Evolutionary conservation across 768 basidiomycete species (phyloP).

Genomic region (Plicaturopsis crispa): DNA sequence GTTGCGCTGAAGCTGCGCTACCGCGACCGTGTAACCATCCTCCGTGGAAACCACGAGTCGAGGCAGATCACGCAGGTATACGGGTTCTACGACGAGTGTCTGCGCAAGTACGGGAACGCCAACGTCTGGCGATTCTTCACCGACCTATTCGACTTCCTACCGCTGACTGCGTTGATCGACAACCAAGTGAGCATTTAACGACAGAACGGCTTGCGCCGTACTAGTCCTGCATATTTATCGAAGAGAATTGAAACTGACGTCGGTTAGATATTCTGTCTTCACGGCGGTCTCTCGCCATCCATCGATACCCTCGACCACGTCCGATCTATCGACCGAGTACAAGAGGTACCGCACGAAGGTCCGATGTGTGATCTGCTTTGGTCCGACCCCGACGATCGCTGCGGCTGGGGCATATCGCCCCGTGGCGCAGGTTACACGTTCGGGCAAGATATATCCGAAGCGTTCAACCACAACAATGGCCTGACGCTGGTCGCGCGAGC

Average conservation of each 20-base stretch:
- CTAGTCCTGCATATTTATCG: background rate
- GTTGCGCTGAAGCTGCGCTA: slow-evolving; percentile 97
- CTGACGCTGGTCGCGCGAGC: slow-evolving; percentile 91
- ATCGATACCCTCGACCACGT: slow-evolving; percentile 99
- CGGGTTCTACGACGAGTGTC: slow-evolving; percentile 99
- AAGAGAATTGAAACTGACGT: slow-evolving; percentile 8
- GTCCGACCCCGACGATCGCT: slow-evolving; percentile 99
- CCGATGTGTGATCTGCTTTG: slow-evolving; percentile 99
- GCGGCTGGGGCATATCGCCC: slow-evolving; percentile 99
- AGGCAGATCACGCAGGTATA: slow-evolving; percentile 99
- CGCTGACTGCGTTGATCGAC: slow-evolving; percentile 95
- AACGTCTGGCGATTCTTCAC: slow-evolving; percentile 99
- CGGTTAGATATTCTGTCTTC: slow-evolving; percentile 92
- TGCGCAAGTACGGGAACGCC: slow-evolving; percentile 99
- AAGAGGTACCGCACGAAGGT: slow-evolving; percentile 99
- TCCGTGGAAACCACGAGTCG: slow-evolving; percentile 98
- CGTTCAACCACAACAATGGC: slow-evolving; percentile 99
- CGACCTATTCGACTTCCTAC: slow-evolving; percentile 96
- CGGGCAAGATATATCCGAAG: slow-evolving; percentile 98
- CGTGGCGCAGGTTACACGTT: slow-evolving; percentile 99
- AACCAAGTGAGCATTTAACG: slow-evolving; percentile 75
- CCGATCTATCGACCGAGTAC: slow-evolving; percentile 95
- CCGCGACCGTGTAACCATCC: slow-evolving; percentile 94
- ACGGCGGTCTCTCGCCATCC: slow-evolving; percentile 95
- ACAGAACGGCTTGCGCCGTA: slow-evolving; percentile 3